Percentiles rank a stretch among this genome's conserved stretches.
These are phyloP conservation scores for Gremmenia infestans DNA, from an alignment of 2,329 filamentous ascomycete species.

Conservation along the genomic window DNA sequence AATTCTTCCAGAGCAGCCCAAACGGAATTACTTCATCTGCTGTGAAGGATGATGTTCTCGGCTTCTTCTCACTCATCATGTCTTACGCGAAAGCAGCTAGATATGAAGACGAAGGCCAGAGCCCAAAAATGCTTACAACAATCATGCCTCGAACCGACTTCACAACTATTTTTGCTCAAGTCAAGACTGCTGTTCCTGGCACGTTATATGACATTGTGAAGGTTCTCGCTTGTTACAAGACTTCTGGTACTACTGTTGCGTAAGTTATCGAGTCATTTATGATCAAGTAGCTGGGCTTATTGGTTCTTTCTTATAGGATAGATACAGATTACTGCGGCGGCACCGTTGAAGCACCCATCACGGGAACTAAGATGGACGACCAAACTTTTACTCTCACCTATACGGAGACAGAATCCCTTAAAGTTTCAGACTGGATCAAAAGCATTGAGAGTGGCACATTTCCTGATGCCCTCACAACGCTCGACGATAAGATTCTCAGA, in stretches of 20 bases:
- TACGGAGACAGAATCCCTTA: background rate
- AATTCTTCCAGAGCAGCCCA: slow-evolving; percentile 5
- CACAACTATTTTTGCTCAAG: slow-evolving; percentile 9
- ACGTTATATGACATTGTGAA: slow-evolving; percentile 6
- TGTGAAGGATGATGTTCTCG: slow-evolving; percentile 8
- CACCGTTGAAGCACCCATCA: background rate
- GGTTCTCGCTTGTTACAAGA: slow-evolving; percentile 8
- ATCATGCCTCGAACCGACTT: slow-evolving; percentile 14
- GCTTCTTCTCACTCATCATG: slow-evolving; percentile 11
- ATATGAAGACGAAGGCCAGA: background rate
- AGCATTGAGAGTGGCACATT: background rate
- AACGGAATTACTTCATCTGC: background rate
- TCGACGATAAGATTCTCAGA: background rate
- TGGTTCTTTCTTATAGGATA: background rate
- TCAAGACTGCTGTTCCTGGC: slow-evolving; percentile 3
- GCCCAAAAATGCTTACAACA: slow-evolving; percentile 3
- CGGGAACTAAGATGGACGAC: background rate
- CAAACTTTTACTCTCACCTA: background rate
- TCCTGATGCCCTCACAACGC: background rate
- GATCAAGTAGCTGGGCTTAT: background rate
- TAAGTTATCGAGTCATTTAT: background rate
- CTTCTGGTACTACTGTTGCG: background rate
- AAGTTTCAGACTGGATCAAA: background rate
- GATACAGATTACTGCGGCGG: background rate
- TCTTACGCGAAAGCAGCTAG: slow-evolving; percentile 9